These are phyloP conservation scores for Phytophthora constricta DNA, from an alignment of 352 stramenopile genomes.

Conservation along the genomic window DNA sequence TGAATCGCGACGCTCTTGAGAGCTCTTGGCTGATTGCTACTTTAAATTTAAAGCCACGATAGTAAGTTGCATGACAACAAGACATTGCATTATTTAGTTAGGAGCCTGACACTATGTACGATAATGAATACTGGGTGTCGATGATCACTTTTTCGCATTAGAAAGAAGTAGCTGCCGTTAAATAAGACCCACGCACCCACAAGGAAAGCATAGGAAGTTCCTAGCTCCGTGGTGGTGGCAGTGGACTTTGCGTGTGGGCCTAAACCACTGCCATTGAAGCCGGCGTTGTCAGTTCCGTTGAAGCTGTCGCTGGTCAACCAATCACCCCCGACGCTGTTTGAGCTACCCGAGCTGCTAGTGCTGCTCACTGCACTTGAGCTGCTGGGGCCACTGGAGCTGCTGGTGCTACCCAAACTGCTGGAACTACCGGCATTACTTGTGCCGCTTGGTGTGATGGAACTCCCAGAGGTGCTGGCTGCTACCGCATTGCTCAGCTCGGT, in stretches of 20 bases:
- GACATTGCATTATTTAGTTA: conserved; percentile 34
- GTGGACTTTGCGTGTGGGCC: conserved; percentile 38
- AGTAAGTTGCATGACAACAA: too few species aligned
- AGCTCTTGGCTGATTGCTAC: too few species aligned
- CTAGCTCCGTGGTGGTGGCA: conserved; percentile 40
- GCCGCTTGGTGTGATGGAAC: background rate
- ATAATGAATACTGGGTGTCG: conserved; percentile 28
- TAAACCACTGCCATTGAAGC: conserved; percentile 28
- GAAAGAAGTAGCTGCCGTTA: conserved; percentile 58
- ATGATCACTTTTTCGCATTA: conserved; percentile 54
- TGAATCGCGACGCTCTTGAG: too few species aligned
- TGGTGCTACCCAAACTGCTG: background rate
- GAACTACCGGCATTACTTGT: background rate
- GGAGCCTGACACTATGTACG: conserved; percentile 30
- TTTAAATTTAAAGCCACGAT: too few species aligned
- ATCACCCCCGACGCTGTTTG: conserved; percentile 21
- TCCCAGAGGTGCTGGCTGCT: background rate
- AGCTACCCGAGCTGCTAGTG: conserved; percentile 14
- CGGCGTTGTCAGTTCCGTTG: conserved; percentile 29
- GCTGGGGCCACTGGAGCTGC: background rate
- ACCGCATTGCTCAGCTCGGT: conserved; percentile 5
- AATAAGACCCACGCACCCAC: conserved; percentile 49
- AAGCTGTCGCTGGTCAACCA: conserved; percentile 15
- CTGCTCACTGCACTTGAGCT: background rate
- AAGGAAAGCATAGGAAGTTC: conserved; percentile 46